These are phyloP conservation scores for Trametes punicea DNA, from an alignment of 768 basidiomycete genomes.

Conservation along the genomic window DNA sequence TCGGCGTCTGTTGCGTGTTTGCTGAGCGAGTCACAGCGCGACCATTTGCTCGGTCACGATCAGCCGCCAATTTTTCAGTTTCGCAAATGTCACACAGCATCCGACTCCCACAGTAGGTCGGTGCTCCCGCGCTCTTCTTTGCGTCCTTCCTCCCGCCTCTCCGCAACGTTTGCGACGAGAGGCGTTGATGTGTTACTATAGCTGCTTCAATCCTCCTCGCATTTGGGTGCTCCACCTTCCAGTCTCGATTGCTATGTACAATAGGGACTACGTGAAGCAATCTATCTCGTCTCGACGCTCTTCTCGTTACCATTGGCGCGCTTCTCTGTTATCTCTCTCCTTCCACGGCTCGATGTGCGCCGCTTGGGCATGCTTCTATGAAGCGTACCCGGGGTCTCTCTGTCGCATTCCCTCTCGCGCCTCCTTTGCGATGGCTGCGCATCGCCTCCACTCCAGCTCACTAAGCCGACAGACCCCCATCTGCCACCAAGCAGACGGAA, in stretches of 20 bases:
- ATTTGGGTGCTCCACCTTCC: too few relatives aligned
- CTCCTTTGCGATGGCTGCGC: not conserved
- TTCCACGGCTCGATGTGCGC: not conserved
- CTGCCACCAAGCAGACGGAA: not conserved
- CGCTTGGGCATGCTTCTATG: not conserved
- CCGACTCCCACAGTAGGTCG: not conserved
- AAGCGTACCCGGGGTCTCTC: slow-evolving; percentile 8
- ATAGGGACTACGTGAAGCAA: too few relatives aligned
- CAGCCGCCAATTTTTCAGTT: not conserved
- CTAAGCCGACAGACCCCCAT: not conserved
- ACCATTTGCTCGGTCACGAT: not conserved
- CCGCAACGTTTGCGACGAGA: too few relatives aligned
- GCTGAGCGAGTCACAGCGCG: not conserved
- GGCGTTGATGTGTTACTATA: too few relatives aligned
- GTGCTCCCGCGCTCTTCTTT: not conserved
- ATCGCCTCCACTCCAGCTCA: not conserved
- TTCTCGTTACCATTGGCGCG: not conserved
- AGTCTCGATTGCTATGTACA: too few relatives aligned
- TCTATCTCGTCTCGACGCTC: too few relatives aligned
- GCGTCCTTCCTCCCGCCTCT: too few relatives aligned
- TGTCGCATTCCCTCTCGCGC: not conserved
- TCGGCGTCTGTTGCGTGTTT: slow-evolving; percentile 12
- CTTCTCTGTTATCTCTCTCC: not conserved
- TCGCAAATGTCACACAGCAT: not conserved
- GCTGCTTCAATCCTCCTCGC: too few relatives aligned